A percentile compares a stretch with the other conserved stretches of the same genome.
Evolutionary conservation across 331 rosid genomes (phyloP).

Genomic region (Quercus phellos): DNA sequence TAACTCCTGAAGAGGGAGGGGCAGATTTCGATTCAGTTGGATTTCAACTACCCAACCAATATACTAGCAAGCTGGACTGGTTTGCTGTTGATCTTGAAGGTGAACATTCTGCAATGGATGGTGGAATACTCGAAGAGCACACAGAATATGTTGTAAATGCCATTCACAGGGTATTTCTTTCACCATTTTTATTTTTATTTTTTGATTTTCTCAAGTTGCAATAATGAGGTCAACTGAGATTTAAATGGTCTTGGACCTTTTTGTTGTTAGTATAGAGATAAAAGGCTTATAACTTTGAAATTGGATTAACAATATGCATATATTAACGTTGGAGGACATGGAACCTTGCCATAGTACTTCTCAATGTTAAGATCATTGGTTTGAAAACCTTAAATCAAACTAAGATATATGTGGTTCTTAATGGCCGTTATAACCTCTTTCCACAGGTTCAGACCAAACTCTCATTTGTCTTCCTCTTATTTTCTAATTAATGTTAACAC

Average conservation of each 20-base stretch:
- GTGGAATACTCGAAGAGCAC: conserved; percentile 86
- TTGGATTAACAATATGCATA: background rate
- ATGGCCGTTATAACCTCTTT: background rate
- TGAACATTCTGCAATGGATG: conserved; percentile 99
- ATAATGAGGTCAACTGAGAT: conserved; percentile 6
- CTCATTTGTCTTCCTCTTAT: conserved; percentile 7
- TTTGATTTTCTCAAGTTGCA: conserved; percentile 11
- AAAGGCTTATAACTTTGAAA: background rate
- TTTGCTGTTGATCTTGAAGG: conserved; percentile 96
- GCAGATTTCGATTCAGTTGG: conserved; percentile 28
- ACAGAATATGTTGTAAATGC: conserved; percentile 83
- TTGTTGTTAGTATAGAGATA: conserved; percentile 2
- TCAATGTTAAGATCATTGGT: background rate
- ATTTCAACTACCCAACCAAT: conserved; percentile 55
- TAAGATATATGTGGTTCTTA: background rate
- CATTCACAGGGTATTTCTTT: conserved; percentile 73
- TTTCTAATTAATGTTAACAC: background rate
- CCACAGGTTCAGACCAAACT: background rate
- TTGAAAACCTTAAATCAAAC: background rate
- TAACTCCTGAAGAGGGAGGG: conserved; percentile 61
- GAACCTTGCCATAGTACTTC: background rate
- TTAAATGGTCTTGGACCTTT: conserved; percentile 13
- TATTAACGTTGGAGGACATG: background rate
- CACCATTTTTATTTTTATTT: conserved; percentile 12
- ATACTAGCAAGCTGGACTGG: conserved; percentile 80